Percentiles rank a stretch among this genome's conserved stretches.
These are phyloP conservation scores for Wickerhamomyces tratensis DNA, from an alignment of 805 yeast genomes.

Conservation along the genomic window DNA sequence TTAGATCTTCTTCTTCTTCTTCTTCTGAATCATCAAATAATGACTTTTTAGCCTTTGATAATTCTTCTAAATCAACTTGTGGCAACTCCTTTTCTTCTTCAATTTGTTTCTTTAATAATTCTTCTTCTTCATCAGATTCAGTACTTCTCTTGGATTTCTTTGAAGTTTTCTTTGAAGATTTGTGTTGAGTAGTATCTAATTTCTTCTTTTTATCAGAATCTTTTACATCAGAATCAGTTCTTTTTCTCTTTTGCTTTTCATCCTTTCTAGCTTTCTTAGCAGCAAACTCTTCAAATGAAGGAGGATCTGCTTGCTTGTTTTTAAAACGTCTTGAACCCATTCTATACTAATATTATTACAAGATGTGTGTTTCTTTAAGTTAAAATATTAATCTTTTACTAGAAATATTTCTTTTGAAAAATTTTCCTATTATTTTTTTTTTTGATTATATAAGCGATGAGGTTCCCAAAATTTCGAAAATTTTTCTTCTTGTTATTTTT, in stretches of 20 bases:
- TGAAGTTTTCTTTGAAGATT: conserved; percentile 1
- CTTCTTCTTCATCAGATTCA: conserved; percentile 17
- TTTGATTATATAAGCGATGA: no score
- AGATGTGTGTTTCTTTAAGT: no score
- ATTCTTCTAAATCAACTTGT: conserved; percentile 58
- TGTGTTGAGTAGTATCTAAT: conserved; percentile 1
- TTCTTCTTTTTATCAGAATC: conserved; percentile 18
- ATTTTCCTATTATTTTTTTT: no score
- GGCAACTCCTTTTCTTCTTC: conserved; percentile 43
- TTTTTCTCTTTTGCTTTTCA: conserved; percentile 23
- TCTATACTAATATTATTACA: no score
- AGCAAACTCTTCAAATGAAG: conserved; percentile 76
- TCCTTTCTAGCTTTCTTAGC: conserved; percentile 32
- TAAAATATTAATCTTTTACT: no score
- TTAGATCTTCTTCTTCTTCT: conserved; percentile 21
- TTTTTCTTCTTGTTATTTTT: no score
- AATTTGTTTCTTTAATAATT: conserved; percentile 14
- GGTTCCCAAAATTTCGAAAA: no score
- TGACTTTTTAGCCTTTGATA: conserved; percentile 60
- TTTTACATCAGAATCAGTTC: conserved; percentile 19
- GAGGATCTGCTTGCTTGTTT: conserved; percentile 90
- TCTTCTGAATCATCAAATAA: conserved; percentile 54
- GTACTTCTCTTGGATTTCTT: conserved; percentile 7
- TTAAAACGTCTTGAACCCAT: conserved; percentile 90
- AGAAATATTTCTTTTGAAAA: no score